These are phyloP conservation scores for Fusarium sp. DNA, from an alignment of 2,329 filamentous ascomycete species.

Conservation along the genomic window DNA sequence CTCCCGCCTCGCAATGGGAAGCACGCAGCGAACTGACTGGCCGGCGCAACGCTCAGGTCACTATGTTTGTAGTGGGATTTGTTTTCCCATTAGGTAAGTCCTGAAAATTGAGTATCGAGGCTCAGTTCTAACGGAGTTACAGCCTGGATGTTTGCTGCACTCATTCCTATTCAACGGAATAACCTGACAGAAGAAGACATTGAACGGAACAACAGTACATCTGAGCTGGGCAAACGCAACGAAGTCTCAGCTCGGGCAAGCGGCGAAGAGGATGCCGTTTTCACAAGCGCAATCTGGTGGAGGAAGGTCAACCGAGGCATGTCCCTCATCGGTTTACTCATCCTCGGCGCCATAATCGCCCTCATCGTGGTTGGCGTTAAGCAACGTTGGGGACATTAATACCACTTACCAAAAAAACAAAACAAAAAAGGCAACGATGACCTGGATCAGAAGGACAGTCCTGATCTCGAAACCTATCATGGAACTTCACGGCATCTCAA, in stretches of 20 bases:
- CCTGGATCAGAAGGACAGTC: not conserved
- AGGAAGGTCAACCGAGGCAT: conserved; percentile 67
- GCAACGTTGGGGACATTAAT: conserved; percentile 55
- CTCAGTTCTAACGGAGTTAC: conserved; percentile 26
- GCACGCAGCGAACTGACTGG: conserved; percentile 68
- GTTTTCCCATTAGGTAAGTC: conserved; percentile 75
- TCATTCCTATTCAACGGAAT: conserved; percentile 74
- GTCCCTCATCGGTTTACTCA: conserved; percentile 63
- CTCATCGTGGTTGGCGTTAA: conserved; percentile 62
- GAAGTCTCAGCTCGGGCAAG: conserved; percentile 47
- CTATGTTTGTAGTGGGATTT: conserved; percentile 80
- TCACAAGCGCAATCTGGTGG: conserved; percentile 67
- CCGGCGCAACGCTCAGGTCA: conserved; percentile 76
- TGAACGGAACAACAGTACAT: conserved; percentile 55
- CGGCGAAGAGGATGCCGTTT: conserved; percentile 55
- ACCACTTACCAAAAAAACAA: conserved; percentile 11
- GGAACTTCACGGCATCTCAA: conserved; percentile 37
- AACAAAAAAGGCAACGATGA: conserved; percentile 29
- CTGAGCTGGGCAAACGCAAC: conserved; percentile 51
- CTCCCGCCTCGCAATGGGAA: conserved; percentile 74
- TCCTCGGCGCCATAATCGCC: conserved; percentile 61
- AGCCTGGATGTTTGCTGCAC: conserved; percentile 84
- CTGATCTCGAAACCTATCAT: conserved; percentile 9
- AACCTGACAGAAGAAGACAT: conserved; percentile 62
- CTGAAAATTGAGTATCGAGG: not conserved